phyloP scores from a whole-genome alignment of 345 rosid species.

The Tarenaya hassleriana region DNA sequence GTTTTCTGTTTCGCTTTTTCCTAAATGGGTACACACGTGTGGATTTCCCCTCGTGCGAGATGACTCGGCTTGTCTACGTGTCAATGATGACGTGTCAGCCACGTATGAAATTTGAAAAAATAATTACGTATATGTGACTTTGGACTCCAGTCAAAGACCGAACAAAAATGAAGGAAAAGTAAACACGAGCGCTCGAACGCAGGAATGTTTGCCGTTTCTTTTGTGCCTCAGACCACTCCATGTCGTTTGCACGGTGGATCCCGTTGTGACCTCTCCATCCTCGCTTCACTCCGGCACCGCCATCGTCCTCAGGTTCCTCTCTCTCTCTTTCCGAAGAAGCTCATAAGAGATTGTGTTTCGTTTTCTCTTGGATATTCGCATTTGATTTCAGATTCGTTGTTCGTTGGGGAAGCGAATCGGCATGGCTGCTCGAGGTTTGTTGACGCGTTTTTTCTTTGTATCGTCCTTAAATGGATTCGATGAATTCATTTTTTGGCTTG shows the following conservation, averaged over 20 bases:
- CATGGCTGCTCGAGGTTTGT: conserved; percentile 27
- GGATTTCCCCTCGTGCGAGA: no score
- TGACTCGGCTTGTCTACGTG: no score
- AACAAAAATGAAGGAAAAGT: neutral
- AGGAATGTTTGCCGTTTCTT: conserved; percentile 26
- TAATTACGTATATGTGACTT: no score
- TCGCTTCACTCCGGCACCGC: conserved; percentile 25
- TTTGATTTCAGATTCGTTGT: conserved; percentile 27
- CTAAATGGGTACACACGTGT: no score
- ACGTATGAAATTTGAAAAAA: no score
- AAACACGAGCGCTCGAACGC: conserved; percentile 48
- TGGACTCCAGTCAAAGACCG: no score
- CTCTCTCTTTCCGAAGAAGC: conserved; percentile 7
- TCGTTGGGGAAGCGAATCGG: conserved; percentile 27
- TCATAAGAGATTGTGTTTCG: conserved; percentile 5
- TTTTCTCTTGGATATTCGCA: neutral
- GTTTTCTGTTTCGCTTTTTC: no score
- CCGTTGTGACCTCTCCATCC: conserved; percentile 20
- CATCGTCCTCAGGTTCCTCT: conserved; percentile 20
- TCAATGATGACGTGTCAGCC: no score
- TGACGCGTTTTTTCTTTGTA: neutral
- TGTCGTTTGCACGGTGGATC: conserved; percentile 27
- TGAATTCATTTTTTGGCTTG: neutral
- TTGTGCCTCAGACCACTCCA: conserved; percentile 21
- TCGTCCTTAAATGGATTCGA: neutral